Evolutionary conservation across 768 basidiomycete species (phyloP).

Genomic region (Mycena vulgaris): DNA sequence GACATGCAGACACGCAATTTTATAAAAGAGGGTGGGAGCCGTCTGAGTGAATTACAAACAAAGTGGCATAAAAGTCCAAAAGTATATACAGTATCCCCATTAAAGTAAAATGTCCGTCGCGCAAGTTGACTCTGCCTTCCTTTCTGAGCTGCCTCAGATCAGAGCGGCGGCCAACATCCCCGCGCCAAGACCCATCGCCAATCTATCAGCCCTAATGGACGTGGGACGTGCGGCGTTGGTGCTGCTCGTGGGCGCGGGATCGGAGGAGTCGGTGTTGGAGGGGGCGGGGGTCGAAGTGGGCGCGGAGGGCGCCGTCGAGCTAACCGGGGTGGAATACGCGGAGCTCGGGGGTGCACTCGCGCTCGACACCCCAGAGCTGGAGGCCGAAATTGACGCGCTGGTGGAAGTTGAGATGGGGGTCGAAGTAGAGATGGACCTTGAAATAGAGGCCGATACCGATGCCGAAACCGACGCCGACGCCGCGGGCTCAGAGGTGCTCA

Average conservation of each 20-base stretch:
- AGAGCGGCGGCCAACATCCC: constrained; percentile 12
- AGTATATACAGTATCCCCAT: neutral
- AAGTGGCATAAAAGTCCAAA: neutral
- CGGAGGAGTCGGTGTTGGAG: neutral
- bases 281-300: neutral
- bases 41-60: too few species aligned
- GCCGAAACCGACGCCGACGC: too few species aligned
- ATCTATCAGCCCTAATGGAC: neutral
- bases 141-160: neutral
- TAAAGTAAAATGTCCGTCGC: neutral
- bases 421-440: neutral
- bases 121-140: neutral
- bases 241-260: neutral
- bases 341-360: neutral
- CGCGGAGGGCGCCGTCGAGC: neutral
- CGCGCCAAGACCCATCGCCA: constrained; percentile 13
- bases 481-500: neutral
- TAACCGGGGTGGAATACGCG: neutral
- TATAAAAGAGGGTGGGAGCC: too few species aligned
- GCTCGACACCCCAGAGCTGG: neutral
- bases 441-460: neutral
- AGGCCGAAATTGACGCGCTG: neutral
- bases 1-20: too few species aligned
- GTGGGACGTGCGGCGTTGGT: constrained; percentile 10
- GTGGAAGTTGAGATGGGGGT: neutral